phyloP scores from a whole-genome alignment of 1,139 yeast species.

The Geotrichum bryndzae region DNA sequence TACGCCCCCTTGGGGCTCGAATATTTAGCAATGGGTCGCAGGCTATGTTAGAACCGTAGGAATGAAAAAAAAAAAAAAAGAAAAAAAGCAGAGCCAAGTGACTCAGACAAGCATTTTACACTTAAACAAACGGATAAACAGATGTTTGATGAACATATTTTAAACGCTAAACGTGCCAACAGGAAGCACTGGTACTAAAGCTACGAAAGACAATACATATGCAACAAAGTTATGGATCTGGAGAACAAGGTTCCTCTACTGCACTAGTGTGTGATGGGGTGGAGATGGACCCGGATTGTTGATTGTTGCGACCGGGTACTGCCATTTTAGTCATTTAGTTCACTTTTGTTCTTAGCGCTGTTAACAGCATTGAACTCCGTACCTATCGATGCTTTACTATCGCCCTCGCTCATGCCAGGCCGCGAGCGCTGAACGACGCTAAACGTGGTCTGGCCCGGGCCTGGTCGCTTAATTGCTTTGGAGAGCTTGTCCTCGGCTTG shows the following conservation, averaged over 20 bases:
- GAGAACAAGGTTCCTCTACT: neutral
- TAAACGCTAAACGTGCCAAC: neutral
- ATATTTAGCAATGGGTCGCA: neutral
- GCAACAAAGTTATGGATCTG: neutral
- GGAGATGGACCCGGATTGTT: neutral
- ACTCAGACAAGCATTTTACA: neutral
- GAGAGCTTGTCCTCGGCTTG: neutral
- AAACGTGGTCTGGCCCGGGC: neutral
- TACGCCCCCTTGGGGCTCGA: neutral
- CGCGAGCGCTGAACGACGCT: neutral
- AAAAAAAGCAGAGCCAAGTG: neutral
- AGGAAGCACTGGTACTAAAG: neutral
- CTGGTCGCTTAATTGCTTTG: neutral
- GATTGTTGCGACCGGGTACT: neutral
- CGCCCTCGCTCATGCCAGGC: neutral
- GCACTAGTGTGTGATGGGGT: neutral
- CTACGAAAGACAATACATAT: neutral
- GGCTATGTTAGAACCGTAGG: neutral
- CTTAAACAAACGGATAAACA: neutral
- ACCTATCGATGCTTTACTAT: neutral
- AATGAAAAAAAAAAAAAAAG: neutral
- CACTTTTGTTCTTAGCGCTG: neutral
- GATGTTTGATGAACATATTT: neutral
- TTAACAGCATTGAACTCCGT: neutral
- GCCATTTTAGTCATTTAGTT: neutral